These are phyloP conservation scores for Senna tora DNA, from an alignment of 306 rosid species.

Conservation along the genomic window DNA sequence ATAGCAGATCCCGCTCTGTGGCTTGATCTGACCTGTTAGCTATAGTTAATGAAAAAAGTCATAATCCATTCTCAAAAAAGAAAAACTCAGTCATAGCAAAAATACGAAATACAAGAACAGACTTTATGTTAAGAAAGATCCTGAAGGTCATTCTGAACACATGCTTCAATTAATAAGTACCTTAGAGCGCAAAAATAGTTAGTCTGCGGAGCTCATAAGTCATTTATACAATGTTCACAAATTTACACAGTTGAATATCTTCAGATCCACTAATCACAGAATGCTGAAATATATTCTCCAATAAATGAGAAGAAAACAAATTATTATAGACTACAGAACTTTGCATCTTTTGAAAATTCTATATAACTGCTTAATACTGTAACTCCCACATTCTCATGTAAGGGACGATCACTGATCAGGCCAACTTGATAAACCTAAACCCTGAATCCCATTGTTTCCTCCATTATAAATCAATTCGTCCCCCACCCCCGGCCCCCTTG, in stretches of 20 bases:
- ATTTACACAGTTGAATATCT: neutral
- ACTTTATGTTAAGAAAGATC: constrained; percentile 13
- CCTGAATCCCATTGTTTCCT: neutral
- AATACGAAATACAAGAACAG: constrained; percentile 28
- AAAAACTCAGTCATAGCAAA: constrained; percentile 24
- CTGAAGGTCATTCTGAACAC: constrained; percentile 18
- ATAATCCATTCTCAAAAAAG: constrained; percentile 25
- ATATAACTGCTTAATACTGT: neutral
- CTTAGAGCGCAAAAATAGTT: neutral
- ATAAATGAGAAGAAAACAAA: neutral
- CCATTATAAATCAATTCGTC: too few species aligned
- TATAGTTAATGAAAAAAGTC: constrained; percentile 43
- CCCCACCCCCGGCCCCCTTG: too few species aligned
- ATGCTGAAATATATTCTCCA: neutral
- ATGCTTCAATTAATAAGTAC: constrained; percentile 33
- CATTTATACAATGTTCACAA: neutral
- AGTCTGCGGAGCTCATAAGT: neutral
- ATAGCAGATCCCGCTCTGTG: constrained; percentile 72
- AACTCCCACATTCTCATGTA: neutral
- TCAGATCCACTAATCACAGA: neutral
- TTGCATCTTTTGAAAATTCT: neutral
- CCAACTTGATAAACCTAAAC: neutral
- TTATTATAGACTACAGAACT: neutral
- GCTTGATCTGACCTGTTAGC: constrained; percentile 75
- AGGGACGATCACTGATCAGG: neutral